Conservation (phyloP, 2,329 filamentous ascomycete species). For the Didymella exigua region DNA sequence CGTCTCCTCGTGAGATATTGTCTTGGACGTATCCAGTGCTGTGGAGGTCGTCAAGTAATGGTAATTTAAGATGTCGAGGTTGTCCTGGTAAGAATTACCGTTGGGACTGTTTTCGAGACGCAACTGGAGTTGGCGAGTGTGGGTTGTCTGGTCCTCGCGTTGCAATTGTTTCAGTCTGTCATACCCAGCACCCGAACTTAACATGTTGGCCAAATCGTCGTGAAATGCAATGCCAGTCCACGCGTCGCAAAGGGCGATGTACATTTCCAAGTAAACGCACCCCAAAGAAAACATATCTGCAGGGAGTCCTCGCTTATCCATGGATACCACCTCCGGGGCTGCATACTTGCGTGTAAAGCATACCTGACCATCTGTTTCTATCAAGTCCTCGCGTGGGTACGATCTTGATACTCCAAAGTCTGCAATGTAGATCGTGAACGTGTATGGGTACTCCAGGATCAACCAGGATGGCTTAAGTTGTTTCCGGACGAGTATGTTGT, state of each 20-base stretch:
- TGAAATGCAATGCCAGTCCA: neutral
- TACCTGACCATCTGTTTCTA: neutral
- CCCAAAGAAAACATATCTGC: neutral
- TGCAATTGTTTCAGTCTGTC: neutral
- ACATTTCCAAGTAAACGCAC: neutral
- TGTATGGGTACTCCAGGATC: neutral
- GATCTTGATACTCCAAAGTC: conserved; percentile 32
- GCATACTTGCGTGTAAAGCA: conserved; percentile 7
- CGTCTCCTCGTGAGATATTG: neutral
- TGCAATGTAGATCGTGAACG: conserved; percentile 27
- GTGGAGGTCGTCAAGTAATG: neutral
- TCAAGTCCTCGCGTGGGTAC: conserved; percentile 6
- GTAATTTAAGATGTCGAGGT: neutral
- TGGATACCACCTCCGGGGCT: neutral
- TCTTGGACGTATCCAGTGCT: neutral
- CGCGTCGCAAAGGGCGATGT: neutral
- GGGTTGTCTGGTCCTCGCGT: neutral
- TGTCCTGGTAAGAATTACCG: neutral
- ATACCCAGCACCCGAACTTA: neutral
- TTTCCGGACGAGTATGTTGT: conserved; percentile 29
- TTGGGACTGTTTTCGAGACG: neutral
- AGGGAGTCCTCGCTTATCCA: neutral
- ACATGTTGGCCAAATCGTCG: neutral
- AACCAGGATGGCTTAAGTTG: neutral
- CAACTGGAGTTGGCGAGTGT: neutral